Percentiles rank a stretch among this genome's conserved stretches.
phyloP scores from a whole-genome alignment of 768 basidiomycete genomes.

The Phylloporus rhodoxanthus region DNA sequence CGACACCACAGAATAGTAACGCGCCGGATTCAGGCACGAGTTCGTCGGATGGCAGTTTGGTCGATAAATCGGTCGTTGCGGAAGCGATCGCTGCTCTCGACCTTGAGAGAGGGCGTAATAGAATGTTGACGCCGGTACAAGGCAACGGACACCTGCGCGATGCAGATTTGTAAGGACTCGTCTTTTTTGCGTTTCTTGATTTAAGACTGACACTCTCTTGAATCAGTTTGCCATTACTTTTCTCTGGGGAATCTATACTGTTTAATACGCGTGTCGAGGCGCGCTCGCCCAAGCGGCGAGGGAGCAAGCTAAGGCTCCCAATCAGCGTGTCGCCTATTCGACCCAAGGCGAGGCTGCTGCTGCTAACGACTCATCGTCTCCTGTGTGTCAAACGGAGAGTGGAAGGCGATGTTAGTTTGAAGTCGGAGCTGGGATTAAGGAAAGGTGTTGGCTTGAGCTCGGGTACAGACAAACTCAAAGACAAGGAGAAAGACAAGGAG shows the following conservation, averaged over 20 bases:
- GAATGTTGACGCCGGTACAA: constrained; percentile 50
- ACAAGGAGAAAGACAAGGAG: constrained; percentile 45
- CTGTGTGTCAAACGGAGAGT: constrained; percentile 50
- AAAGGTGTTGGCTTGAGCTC: constrained; percentile 3
- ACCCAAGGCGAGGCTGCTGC: constrained; percentile 47
- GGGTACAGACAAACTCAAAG: constrained; percentile 24
- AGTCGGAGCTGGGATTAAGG: constrained; percentile 46
- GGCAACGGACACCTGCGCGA: constrained; percentile 36
- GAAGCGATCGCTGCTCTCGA: constrained; percentile 32
- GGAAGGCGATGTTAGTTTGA: constrained; percentile 37
- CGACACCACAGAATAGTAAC: constrained; percentile 1
- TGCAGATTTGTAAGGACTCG: constrained; percentile 38
- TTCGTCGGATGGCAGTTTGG: constrained; percentile 46
- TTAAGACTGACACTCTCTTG: not conserved
- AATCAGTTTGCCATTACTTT: constrained; percentile 34
- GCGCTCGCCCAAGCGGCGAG: constrained; percentile 48
- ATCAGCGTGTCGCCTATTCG: constrained; percentile 44
- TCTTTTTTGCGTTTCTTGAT: not conserved
- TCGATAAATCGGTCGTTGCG: constrained; percentile 29
- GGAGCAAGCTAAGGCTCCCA: constrained; percentile 49
- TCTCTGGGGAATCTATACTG: constrained; percentile 42
- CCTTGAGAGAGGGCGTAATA: constrained; percentile 46
- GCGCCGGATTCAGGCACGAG: constrained; percentile 37
- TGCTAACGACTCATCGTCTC: constrained; percentile 52
- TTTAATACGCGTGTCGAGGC: constrained; percentile 52